These are phyloP conservation scores for Sordariomycetes sp. DNA, from an alignment of 2,329 filamentous ascomycete genomes.

Conservation along the genomic window DNA sequence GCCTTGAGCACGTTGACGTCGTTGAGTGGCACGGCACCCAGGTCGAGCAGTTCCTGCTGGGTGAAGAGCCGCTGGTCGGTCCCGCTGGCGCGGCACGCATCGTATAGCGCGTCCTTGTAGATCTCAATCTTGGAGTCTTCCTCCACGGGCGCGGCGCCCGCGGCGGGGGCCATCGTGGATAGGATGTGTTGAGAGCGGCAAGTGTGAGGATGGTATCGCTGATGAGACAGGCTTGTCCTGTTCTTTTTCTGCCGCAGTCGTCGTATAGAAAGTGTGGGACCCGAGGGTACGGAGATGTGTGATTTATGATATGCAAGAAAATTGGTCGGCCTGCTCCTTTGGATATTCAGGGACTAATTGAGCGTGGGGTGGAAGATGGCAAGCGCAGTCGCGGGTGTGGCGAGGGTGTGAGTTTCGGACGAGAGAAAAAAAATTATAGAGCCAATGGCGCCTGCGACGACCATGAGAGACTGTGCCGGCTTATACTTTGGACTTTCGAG, in stretches of 20 bases:
- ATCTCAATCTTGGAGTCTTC: constrained; percentile 27
- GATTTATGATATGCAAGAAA: not conserved
- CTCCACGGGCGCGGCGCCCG: constrained; percentile 6
- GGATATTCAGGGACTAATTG: not conserved
- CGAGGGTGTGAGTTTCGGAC: not conserved
- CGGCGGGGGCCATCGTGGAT: constrained; percentile 1
- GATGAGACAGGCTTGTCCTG: not conserved
- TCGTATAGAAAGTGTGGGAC: not conserved
- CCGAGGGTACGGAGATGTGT: not conserved
- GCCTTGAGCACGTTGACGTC: constrained; percentile 39
- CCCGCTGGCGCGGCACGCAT: constrained; percentile 35
- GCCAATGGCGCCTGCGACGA: too few species aligned
- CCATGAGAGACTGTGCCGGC: constrained; percentile 31
- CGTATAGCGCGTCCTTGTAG: constrained; percentile 43
- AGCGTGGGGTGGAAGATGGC: not conserved
- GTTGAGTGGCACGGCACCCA: constrained; percentile 42
- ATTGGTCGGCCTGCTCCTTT: not conserved
- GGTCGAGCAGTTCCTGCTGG: constrained; percentile 42
- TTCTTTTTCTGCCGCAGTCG: not conserved
- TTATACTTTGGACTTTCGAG: constrained; percentile 15
- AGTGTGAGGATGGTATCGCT: constrained; percentile 8
- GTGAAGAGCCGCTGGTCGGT: constrained; percentile 36
- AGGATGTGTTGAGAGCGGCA: constrained; percentile 8
- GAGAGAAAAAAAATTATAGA: not conserved
- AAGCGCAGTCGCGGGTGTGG: not conserved